Base-by-base conservation (phyloP, 176 grass and related monocot genomes). In the Guadua angustifolia region DNA sequence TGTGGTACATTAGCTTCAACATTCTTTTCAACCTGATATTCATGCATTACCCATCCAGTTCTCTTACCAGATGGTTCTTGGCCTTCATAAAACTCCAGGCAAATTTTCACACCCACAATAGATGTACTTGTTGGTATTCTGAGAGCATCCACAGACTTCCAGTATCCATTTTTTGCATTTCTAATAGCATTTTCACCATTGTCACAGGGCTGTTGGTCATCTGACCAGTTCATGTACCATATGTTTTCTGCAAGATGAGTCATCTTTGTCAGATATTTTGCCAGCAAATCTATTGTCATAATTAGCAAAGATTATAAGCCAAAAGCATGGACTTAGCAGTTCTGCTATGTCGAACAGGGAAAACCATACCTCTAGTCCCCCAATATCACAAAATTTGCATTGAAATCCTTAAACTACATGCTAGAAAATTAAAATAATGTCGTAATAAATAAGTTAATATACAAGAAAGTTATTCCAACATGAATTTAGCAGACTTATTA, bases 31-130 rank as follows among this genome's bases (percentile, higher is more conserved):
- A 85, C 80, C 19, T 46, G 80, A 81, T 92, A 92, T 77, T 87
- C 80, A 81, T 87, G n/a, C 90, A 92, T 92, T 71, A 87, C 38
- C 90, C 83, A 89, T 63, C 71, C 45, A 81, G 90, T 87, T 87
- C 62, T 92, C 26, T 52, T 55, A 71, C 79, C 80, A 81, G 26
- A 52, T 36, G 87, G 75, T 81, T 75, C 63, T 87, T 92, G 49
- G 46, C 83, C 80, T 71, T 80, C 44, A 59, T 84, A 84, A 89
- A 87, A 89, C 81, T 84, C 75, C n/a, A 89, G 58, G 25, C 21
- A 44, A 52, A 55, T 80, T 84, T 92, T 92, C 25, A 82, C 51
- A 49, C 90, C 90, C 2, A 65, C 25, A 79, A 65, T 79, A 22
- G 15, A 5, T 38, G 45, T 82, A 79, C 83, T 60, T 64, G 80